A percentile compares a stretch with the other conserved stretches of the same genome.
phyloP scores from a whole-genome alignment of 306 rosid genomes.

The Arachis hypogaea region DNA sequence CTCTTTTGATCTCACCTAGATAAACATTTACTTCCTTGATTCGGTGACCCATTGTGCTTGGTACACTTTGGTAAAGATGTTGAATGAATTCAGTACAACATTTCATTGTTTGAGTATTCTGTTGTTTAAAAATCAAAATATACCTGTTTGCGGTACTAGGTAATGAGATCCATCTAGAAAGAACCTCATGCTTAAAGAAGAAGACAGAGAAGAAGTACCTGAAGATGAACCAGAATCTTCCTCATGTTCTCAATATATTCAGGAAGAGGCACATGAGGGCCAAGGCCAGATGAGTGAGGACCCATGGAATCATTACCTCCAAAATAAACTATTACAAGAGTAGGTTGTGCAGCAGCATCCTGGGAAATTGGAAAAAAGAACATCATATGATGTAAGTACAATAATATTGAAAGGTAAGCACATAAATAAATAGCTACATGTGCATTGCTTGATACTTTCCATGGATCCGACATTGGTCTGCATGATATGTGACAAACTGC shows the following conservation, averaged over 20 bases:
- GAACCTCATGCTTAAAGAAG: not conserved
- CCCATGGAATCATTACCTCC: conserved; percentile 99
- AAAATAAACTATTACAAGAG: conserved; percentile 87
- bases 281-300: conserved; percentile 80
- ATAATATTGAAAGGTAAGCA: conserved; percentile 16
- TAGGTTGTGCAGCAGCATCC: conserved; percentile 82
- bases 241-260: conserved; percentile 80
- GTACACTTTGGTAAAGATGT: not conserved
- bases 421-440: not conserved
- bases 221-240: conserved; percentile 70
- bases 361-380: conserved; percentile 30
- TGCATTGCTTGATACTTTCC: not conserved
- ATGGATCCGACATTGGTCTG: conserved; percentile 9
- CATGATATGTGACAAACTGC: conserved; percentile 22
- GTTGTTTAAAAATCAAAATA: not conserved
- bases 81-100: not conserved
- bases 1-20: not conserved
- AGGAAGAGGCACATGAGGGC: conserved; percentile 91
- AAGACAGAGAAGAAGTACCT: conserved; percentile 55
- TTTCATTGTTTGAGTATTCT: not conserved
- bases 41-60: not conserved
- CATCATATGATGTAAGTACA: conserved; percentile 11
- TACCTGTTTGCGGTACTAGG: conserved; percentile 5
- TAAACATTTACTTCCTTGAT: not conserved
- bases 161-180: conserved; percentile 23